Base-by-base conservation (phyloP, 345 rosid species). In the Combretum micranthum region DNA sequence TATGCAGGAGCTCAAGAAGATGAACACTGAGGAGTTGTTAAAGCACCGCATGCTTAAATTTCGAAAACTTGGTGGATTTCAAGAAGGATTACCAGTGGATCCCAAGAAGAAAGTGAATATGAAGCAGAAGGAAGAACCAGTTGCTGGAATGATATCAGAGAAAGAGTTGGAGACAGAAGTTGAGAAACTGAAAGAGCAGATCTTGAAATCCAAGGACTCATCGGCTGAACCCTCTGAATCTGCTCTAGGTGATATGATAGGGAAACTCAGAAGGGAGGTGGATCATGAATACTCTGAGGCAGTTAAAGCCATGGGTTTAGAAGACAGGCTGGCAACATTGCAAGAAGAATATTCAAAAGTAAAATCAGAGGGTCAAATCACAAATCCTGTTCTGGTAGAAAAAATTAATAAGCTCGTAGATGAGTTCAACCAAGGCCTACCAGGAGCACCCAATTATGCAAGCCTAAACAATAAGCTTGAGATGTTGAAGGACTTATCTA, bases 51-150 rank as follows among this genome's bases (percentile, higher is more conserved):
- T 18, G 77, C 84, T 71, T 47, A 88, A 92, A 71, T 92, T 86
- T 75, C 73, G 96, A 53, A 86, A 92, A 74, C 74, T 92, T 42
- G 96, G 96, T 71, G 80, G 80, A 42, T 81, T 84, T 64, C 75
- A 80, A 49, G 96, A 88, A 59, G 86, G 79, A 60, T 71, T 65
- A 25, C 81, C 85, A 3, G 42, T 88, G 50, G 92, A 84, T 62
- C 90, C 90, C 15, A 71, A 53, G 55, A 80, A 66, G 65, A 88
- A 81, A 74, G 6, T 69, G 60, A 86, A 79, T 72, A 86, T 86
- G 96, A 91, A 80, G 74, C 81, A 65, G 80, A 86, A 78, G 61
- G 90, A 83, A 14, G 67, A 70, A 49, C 64, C 60, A 18, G 44
- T 64, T 48, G 61, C 64, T 1, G 72, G 75, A 37, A 77, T 42